Evolutionary conservation across 164 flowering plant genomes (phyloP), one percentile per base, ranked within the genome.

Genomic region (Liriodendron chinense): DNA sequence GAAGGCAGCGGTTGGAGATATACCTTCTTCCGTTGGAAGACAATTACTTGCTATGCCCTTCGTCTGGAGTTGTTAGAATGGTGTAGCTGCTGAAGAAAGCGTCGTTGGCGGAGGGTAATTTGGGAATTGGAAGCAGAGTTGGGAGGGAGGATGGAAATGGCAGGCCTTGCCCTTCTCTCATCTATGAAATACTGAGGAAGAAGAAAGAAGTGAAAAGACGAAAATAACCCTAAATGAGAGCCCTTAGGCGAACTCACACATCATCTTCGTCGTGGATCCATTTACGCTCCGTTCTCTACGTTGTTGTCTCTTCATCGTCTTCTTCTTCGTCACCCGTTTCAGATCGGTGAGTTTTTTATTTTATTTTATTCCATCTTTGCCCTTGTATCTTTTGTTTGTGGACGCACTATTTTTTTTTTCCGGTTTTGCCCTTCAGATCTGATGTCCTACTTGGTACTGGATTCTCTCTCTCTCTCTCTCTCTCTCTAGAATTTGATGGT

Each of bases 251-350:
- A 53, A 88, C 84, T 75, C 87, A 87, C 47, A 89, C 94, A 78
- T 81, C 91, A 34, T 77, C 88, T 18, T 73, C 80, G 9, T 78
- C 78, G 82, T 95, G 97, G 97, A 80, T 87, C 80, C 93, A 91
- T 76, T 84, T 93, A 80, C 86, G 97, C 82, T 95, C 98, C 79
- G 95, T 90, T 78, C 87, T 95, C 22, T 86, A 86, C 57, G 86
- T 93, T 26, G 98, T 92, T 50, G 83, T 92, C 72, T 56, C 77
- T 22, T 65, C 74, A 20, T 57, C 74, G n/a, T 72, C 77, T 12
- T 74, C 75, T 8, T 74, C 79, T 0, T 66, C 85, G 72, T 82
- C 85, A 23, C 79, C 90, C n/a, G 77, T 77, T 82, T 77, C 93
- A 47, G 89, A 91, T 85, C 91, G 96, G 99, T 95, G 84, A 90